Base-by-base conservation (phyloP, 2,329 filamentous ascomycete genomes). In the Raffaelea ambrosiae region DNA sequence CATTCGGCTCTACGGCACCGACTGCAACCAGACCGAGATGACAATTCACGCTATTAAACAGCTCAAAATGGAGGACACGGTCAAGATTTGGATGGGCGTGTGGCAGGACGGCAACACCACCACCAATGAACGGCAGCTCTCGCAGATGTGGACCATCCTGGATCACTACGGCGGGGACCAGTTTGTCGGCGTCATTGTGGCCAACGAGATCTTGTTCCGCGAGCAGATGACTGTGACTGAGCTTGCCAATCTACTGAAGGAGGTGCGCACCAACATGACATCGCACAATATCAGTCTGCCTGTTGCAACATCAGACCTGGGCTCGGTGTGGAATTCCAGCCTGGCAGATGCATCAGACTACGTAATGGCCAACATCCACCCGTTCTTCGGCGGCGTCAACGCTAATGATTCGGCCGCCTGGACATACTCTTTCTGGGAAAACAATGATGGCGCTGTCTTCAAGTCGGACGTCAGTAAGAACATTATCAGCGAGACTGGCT, bases 1-100 rank as follows among this genome's bases (percentile, higher is more conserved):
- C 3, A 78, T 97, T 43, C 84, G 91, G 8, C 73, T 96, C 1
- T 97, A 97, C 63, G 91, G 91, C 44, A 97, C 88, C 13, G 91
- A 97, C 68, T 97, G 91, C 74, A 96, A 96, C 66, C 91, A 97
- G 66, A 97, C 91, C 0, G 79, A 95, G 64, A 93, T 97, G 86
- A 79, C 94, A 1, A 71, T 97, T 9, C 83, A 93, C 58, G 83
- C 90, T 19, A 84, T 97, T 57, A 73, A 86, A 49, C 76, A 76
- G 44, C 74, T 97, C 13, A 73, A 84, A 46, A 69, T 96, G 57
- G 75, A 85, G 47, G 73, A 78, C 48, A 71, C 71, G 2, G 81
- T 95, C 70, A 95, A 94, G 64, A 73, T 97, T 53, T 97, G 91
- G 91, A 72, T 97, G 40, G 91, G 91, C 16, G 90, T 97, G 3